Conservation (phyloP, 2,329 filamentous ascomycete species). For the Cladorrhinum sp. region DNA sequence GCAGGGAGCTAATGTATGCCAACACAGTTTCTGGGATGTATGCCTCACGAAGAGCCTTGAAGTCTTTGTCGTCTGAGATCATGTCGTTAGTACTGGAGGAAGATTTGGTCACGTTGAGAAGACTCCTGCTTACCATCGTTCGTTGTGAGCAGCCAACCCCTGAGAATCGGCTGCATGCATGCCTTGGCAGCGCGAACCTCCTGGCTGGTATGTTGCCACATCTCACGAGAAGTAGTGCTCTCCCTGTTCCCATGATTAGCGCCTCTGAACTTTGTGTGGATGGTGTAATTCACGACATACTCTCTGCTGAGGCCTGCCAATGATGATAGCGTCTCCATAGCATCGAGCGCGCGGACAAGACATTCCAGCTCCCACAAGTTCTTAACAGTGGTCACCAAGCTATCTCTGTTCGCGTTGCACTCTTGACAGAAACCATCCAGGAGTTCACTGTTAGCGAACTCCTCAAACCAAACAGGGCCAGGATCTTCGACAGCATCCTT, state of each 20-base stretch:
- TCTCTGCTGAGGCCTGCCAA: conserved; percentile 50
- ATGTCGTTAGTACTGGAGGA: conserved; percentile 1
- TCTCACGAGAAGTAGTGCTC: conserved; percentile 29
- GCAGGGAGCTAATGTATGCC: conserved; percentile 76
- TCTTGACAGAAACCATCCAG: conserved; percentile 29
- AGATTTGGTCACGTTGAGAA: not conserved
- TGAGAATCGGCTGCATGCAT: conserved; percentile 59
- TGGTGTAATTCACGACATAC: conserved; percentile 38
- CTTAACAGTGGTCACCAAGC: conserved; percentile 54
- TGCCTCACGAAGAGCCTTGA: conserved; percentile 63
- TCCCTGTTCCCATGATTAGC: conserved; percentile 34
- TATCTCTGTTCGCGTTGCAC: conserved; percentile 37
- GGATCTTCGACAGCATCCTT: conserved; percentile 36
- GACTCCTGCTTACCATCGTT: conserved; percentile 50
- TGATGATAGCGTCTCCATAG: conserved; percentile 64
- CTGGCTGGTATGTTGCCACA: conserved; percentile 31
- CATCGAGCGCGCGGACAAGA: conserved; percentile 63
- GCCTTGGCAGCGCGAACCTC: conserved; percentile 54
- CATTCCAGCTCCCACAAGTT: conserved; percentile 68
- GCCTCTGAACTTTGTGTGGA: not conserved
- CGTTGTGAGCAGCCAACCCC: conserved; percentile 59
- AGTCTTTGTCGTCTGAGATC: conserved; percentile 53
- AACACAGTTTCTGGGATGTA: conserved; percentile 87
- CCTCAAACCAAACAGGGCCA: conserved; percentile 35
- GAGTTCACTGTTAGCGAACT: conserved; percentile 32